These are phyloP conservation scores for Chlorella vulgaris DNA, from an alignment of 139 green algal species.

Conservation along the genomic window DNA sequence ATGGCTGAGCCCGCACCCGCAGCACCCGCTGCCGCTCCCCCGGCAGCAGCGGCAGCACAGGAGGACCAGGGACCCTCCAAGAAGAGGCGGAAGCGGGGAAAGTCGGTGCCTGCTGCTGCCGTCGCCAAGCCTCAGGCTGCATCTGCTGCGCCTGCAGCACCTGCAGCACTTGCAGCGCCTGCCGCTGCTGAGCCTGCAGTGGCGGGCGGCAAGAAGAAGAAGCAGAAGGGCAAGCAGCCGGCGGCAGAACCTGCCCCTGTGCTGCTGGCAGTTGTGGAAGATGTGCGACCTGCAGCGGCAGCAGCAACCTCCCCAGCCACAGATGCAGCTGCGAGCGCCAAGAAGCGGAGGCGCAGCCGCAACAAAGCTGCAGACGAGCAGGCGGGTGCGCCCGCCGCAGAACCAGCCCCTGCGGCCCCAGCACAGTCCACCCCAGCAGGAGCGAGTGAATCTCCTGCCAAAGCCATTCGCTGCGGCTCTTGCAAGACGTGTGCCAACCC, in stretches of 20 bases:
- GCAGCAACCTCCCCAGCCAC: too few species aligned
- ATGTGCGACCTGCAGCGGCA: background rate
- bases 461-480: background rate
- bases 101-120: background rate
- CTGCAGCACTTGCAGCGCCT: background rate
- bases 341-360: background rate
- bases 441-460: background rate
- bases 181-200: background rate
- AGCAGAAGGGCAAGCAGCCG: background rate
- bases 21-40: background rate
- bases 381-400: background rate
- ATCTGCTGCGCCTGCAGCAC: background rate
- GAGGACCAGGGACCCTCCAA: background rate
- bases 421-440: background rate
- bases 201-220: background rate
- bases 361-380: background rate
- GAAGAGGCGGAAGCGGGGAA: background rate
- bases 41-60: background rate
- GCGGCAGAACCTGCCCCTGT: background rate
- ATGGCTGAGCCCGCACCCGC: background rate
- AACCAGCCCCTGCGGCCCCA: background rate
- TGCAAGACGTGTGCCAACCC: slow-evolving; percentile 6
- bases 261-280: background rate
- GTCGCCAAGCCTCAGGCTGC: background rate
- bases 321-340: too few species aligned